These are phyloP conservation scores for Peribolospora kevripleyi DNA, from an alignment of 768 basidiomycete genomes.

Conservation along the genomic window DNA sequence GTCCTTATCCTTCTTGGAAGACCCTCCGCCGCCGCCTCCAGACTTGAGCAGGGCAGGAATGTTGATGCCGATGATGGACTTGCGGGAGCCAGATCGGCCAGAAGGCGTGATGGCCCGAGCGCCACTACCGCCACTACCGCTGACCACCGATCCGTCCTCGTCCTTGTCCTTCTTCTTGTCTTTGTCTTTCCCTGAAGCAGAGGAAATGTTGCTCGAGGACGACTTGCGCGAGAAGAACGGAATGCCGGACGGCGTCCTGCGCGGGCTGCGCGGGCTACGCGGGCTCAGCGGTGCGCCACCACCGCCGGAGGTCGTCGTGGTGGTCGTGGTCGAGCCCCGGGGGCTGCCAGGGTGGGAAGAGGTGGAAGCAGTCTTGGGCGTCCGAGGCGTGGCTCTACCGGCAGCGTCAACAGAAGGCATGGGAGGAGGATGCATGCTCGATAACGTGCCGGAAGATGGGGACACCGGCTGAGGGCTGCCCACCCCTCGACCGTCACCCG, in stretches of 20 bases:
- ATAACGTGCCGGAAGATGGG: not conserved
- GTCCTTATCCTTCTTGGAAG: slow-evolving; percentile 7
- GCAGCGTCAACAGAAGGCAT: not conserved
- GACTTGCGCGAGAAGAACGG: slow-evolving; percentile 83
- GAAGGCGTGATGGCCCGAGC: slow-evolving; percentile 1
- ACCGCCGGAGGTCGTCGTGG: slow-evolving; percentile 1
- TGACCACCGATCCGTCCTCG: slow-evolving; percentile 9
- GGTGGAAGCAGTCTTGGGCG: not conserved
- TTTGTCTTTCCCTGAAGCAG: slow-evolving; percentile 28
- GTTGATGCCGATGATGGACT: slow-evolving; percentile 17
- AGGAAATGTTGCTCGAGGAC: slow-evolving; percentile 32
- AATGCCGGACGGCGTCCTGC: slow-evolving; percentile 67
- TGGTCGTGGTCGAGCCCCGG: slow-evolving; percentile 6
- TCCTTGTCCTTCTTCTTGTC: not conserved
- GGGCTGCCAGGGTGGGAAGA: not conserved
- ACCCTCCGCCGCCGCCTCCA: slow-evolving; percentile 3
- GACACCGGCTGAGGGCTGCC: not conserved
- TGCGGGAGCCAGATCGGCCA: slow-evolving; percentile 26
- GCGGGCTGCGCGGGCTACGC: slow-evolving; percentile 3
- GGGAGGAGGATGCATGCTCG: not conserved
- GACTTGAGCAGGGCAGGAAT: slow-evolving; percentile 10
- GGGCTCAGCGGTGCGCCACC: not conserved
- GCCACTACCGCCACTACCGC: not conserved
- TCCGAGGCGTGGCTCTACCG: not conserved
- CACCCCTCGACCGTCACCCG: not conserved